Evolutionary conservation across 352 stramenopile species (phyloP), one percentile per base, ranked within the genome.

Genomic region (Phytopythium kandeliae): DNA sequence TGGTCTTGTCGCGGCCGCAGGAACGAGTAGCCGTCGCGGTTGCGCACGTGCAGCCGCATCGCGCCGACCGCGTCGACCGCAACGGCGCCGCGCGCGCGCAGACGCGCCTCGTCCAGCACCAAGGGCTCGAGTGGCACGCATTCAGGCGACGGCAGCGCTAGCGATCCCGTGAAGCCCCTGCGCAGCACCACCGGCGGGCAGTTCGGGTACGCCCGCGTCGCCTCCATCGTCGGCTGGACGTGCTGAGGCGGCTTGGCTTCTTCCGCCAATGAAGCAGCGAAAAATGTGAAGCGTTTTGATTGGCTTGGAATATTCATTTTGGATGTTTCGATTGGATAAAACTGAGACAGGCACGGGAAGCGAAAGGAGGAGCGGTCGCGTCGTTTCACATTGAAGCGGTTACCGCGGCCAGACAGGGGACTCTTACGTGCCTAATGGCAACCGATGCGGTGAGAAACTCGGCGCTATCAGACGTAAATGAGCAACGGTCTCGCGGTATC

Each of bases 211-310:
- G 74, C 58, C 15, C 50, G 31, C 26, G 70, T 78, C 16, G 74
- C 77, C 34, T 91, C 71, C 79, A 91, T 89, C 51, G 13, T 9
- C 16, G n/a, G n/a, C n/a, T n/a, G n/a, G n/a, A n/a, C n/a, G n/a
- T n/a, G n/a, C n/a, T n/a, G n/a, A n/a, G n/a, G 28, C 28, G 28
- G 28, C 28, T 31, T 40, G 22, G 16, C 25, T 46, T 28, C 21
- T 19, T 24, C 36, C 10, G 11, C 36, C n/a, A 24, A 15, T 11
- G 36, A 42, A n/a, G n/a, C 28, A 33, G 10, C 28, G 28, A 33
- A 33, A 33, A 33, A 11, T 5, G 28, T 10, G 5, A 33, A 11
- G 28, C 28, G 28, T 33, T 5, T 5, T 33, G 28, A 33, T 5
- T 33, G 5, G 5, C 5, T 11, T 33, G 28, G 19, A 0, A 16